Conservation (phyloP, 495 filamentous ascomycete species). For the Neurospora tetraspora region DNA sequence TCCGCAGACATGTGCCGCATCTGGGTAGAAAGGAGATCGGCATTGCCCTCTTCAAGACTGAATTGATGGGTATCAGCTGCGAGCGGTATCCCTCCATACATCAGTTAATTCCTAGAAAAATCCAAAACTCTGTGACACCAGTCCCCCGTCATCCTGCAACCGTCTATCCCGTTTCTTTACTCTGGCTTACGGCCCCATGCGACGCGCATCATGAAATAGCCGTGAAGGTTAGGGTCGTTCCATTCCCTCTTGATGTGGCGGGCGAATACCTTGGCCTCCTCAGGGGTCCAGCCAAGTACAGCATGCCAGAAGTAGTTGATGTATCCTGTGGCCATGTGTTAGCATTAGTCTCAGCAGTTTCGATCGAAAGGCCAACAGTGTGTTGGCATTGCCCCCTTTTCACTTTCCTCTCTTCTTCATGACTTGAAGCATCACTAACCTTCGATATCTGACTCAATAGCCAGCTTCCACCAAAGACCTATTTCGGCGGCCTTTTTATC, state of each 20-base stretch:
- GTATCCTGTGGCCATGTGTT: conserved; percentile 7
- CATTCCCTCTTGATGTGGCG: neutral
- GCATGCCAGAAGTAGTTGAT: conserved; percentile 26
- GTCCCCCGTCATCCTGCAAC: neutral
- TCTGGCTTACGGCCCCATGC: neutral
- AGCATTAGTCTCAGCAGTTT: neutral
- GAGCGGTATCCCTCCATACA: no score
- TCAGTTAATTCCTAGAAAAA: neutral
- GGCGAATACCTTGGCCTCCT: conserved; percentile 30
- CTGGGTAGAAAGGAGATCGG: no score
- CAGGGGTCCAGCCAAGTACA: conserved; percentile 33
- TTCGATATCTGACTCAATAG: conserved; percentile 29
- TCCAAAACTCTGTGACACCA: neutral
- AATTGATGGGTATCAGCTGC: no score
- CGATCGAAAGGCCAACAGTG: no score
- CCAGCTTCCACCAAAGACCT: conserved; percentile 16
- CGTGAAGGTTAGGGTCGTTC: neutral
- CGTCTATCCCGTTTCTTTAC: neutral
- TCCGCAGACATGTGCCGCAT: no score
- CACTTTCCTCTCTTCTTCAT: neutral
- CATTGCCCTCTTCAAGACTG: no score
- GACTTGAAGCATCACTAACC: conserved; percentile 6
- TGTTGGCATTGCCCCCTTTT: neutral
- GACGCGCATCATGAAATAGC: neutral
- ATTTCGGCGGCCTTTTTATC: conserved; percentile 40